Base-by-base conservation (phyloP, 495 filamentous ascomycete species). In the Poronia punctata region DNA sequence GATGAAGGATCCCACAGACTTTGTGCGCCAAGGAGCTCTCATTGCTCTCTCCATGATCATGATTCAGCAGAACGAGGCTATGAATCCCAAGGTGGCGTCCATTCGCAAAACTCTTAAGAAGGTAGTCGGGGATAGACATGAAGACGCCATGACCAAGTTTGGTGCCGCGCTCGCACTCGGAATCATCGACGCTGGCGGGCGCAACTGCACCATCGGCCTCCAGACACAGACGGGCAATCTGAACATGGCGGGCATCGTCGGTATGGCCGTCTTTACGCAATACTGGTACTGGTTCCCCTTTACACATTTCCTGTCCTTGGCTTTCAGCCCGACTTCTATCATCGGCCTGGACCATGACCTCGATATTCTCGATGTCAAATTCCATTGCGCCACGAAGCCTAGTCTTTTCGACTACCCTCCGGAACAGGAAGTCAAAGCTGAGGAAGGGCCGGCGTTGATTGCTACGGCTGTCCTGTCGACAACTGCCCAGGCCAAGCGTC, bases 201-300 rank as follows among this genome's bases (percentile, higher is more conserved):
- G 93, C 14, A 99, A 99, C 63, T 97, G 92, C 72, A 95, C 93
- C 10, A 96, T 99, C 46, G 88, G 89, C 31, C 72, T 99, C 3
- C 92, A 97, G 59, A 99, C 93, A 1, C 90, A 93, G 67, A 95
- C 92, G 0, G 93, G 93, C 40, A 99, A 95, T 52, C 74, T 99
- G 45, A 96, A 97, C 68, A 92, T 97, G 86, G 77, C 87, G 12
- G 93, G 86, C 42, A 92, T 97, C 43, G 89, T 99, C 15, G 93
- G 93, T 46, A 95, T 95, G 78, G 88, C 88, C 27, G 84, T 99
- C 19, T 99, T 99, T 68, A 92, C 87, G 5, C 93, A 99, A 61
- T 99, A 99, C 68, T 99, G 93, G 93, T 99, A 99, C 67, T 99
- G 93, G 93, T 99, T 99, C 79, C 93, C 93, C 33, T 79, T 96